phyloP scores from a whole-genome alignment of 257 asterid genomes.

The Solanum chiquidenum region DNA sequence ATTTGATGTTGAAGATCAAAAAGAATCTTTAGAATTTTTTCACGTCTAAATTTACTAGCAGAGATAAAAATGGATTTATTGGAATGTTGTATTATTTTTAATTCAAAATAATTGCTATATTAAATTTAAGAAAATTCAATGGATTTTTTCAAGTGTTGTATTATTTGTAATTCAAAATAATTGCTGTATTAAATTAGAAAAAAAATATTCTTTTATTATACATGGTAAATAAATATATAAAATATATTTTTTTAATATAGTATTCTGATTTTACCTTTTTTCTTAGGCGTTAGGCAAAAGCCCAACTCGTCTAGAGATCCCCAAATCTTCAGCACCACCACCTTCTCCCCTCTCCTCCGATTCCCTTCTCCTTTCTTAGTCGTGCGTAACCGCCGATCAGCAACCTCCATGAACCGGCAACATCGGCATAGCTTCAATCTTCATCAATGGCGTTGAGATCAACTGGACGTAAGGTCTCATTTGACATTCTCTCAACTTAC shows the following conservation, averaged over 20 bases:
- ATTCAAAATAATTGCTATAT: neutral
- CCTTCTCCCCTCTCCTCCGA: neutral
- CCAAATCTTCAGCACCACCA: neutral
- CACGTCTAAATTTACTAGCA: neutral
- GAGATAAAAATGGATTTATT: neutral
- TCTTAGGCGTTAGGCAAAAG: neutral
- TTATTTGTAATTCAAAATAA: no score
- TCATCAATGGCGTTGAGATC: constrained; percentile 45
- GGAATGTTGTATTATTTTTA: neutral
- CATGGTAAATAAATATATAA: neutral
- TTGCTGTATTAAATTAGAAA: neutral
- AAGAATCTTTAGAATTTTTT: no score
- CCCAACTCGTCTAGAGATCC: neutral
- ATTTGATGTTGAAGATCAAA: neutral
- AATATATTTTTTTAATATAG: neutral
- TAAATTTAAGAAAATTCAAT: no score
- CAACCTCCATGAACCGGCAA: neutral
- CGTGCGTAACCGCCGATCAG: neutral
- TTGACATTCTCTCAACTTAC: constrained; percentile 39
- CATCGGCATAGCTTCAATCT: neutral
- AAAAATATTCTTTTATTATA: no score
- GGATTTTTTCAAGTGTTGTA: neutral
- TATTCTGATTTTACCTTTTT: neutral
- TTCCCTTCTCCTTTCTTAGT: neutral
- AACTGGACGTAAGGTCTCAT: constrained; percentile 48